phyloP scores from a whole-genome alignment of 164 flowering plant species.

The Amborella trichopoda region DNA sequence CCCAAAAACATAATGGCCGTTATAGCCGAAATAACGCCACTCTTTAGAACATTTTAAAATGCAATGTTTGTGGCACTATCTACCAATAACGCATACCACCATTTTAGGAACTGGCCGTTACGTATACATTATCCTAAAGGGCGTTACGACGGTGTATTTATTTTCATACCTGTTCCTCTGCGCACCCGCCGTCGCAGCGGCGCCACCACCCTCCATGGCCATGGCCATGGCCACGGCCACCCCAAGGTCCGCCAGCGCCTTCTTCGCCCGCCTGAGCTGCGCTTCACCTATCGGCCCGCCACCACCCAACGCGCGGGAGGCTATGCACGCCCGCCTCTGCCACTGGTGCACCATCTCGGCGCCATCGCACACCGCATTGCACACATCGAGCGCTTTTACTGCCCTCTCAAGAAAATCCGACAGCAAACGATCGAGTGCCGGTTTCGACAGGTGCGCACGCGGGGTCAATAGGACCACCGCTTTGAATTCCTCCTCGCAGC shows the following conservation, averaged over 20 bases:
- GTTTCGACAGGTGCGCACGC: slow-evolving; percentile 18
- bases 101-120: no score
- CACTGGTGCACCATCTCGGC: slow-evolving; percentile 30
- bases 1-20: no score
- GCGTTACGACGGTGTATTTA: neutral
- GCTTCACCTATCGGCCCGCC: slow-evolving; percentile 29
- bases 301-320: slow-evolving; percentile 24
- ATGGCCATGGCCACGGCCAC: neutral
- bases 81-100: no score
- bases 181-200: neutral
- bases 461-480: slow-evolving; percentile 10
- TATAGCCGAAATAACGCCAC: no score
- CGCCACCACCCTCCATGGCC: neutral
- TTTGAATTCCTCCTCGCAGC: slow-evolving; percentile 36
- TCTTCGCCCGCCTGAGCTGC: slow-evolving; percentile 43
- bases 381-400: slow-evolving; percentile 57
- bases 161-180: neutral
- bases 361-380: slow-evolving; percentile 48
- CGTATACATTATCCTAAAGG: no score
- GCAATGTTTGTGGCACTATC: no score
- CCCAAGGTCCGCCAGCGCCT: slow-evolving; percentile 17
- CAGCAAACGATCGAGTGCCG: slow-evolving; percentile 3
- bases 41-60: no score
- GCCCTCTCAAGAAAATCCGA: slow-evolving; percentile 36
- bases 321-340: slow-evolving; percentile 41